Percentiles rank a stretch among this genome's conserved stretches.
These are phyloP conservation scores for Melaleuca alternifolia DNA, from an alignment of 345 rosid genomes.

Conservation along the genomic window DNA sequence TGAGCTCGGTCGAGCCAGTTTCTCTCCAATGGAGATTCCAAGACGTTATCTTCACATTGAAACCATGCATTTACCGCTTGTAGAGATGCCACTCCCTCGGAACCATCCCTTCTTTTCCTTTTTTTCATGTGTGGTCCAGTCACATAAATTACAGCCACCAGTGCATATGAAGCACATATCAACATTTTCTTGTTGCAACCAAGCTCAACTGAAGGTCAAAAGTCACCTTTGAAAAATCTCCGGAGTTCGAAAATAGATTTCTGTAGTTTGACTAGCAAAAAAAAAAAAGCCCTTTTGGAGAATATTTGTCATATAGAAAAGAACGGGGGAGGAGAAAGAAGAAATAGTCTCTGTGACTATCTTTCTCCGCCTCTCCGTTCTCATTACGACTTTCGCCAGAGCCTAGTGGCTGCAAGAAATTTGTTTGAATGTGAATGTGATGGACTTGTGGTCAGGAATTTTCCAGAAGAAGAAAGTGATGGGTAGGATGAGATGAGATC, in stretches of 20 bases:
- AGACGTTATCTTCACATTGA: background rate
- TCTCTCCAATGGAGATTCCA: background rate
- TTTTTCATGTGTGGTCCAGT: background rate
- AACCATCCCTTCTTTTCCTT: background rate
- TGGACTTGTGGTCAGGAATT: background rate
- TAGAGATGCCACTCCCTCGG: background rate
- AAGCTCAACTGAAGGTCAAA: conserved; percentile 1
- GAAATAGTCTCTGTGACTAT: background rate
- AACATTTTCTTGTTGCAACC: background rate
- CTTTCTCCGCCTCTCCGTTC: background rate
- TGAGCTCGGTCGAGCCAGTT: background rate
- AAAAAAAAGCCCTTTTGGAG: background rate
- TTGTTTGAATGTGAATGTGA: background rate
- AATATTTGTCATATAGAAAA: background rate
- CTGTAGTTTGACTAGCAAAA: background rate
- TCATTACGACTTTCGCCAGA: background rate
- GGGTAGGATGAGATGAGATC: background rate
- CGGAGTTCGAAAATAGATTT: background rate
- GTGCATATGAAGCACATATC: background rate
- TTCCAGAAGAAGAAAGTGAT: background rate
- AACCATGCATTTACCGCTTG: background rate
- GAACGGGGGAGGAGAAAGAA: background rate
- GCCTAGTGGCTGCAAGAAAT: background rate
- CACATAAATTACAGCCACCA: background rate
- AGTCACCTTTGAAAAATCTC: background rate